Conservation (phyloP, 192 early-diverging fungal species). For the Podila minutissima region DNA sequence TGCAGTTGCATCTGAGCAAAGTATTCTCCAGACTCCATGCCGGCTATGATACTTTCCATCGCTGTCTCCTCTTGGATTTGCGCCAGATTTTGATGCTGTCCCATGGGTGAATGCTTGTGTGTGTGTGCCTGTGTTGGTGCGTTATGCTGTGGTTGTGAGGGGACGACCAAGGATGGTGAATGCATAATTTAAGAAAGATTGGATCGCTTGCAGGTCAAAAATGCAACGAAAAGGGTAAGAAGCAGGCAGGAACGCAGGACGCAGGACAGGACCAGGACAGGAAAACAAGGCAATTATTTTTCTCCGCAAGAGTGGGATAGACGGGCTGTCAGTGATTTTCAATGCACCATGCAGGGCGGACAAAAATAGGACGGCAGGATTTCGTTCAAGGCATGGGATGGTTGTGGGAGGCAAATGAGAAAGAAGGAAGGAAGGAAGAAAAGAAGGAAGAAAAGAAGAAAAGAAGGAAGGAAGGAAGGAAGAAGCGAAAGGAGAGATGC, state of each 20-base stretch:
- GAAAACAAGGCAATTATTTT: background rate
- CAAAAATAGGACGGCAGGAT: background rate
- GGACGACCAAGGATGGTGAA: conserved; percentile 3
- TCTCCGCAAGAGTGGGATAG: conserved; percentile 1
- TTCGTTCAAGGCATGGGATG: background rate
- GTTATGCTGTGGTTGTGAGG: conserved; percentile 4
- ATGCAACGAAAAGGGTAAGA: too few species aligned
- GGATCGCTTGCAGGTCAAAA: background rate
- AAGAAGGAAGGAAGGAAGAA: background rate
- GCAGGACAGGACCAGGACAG: background rate
- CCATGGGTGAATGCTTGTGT: conserved; percentile 32
- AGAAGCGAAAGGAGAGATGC: background rate
- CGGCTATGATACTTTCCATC: conserved; percentile 44
- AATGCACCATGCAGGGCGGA: background rate
- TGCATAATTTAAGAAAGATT: background rate
- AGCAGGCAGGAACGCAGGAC: too few species aligned
- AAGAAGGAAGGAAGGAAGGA: background rate
- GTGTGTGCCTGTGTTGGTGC: background rate
- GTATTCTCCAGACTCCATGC: conserved; percentile 45
- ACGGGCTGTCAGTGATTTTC: background rate
- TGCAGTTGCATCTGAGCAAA: conserved; percentile 44
- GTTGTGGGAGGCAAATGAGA: background rate
- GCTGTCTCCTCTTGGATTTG: conserved; percentile 42
- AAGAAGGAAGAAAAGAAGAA: background rate
- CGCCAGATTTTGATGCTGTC: conserved; percentile 40